These are phyloP conservation scores for Lantana camara DNA, from an alignment of 257 asterid species.

Conservation along the genomic window DNA sequence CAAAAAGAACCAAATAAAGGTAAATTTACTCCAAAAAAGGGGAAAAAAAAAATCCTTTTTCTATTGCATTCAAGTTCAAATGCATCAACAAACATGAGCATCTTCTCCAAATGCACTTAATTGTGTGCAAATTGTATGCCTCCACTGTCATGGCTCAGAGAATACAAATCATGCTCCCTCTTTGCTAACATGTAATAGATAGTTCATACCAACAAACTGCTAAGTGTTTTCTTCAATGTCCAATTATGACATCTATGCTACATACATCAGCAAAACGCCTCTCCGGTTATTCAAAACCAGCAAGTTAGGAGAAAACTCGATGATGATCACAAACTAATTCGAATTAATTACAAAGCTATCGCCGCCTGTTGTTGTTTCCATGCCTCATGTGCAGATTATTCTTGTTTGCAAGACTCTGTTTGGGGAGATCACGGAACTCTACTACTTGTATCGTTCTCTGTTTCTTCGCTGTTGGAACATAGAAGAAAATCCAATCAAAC, in stretches of 20 bases:
- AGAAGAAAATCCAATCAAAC: neutral
- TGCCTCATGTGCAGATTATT: constrained; percentile 52
- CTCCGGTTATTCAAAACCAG: constrained; percentile 1
- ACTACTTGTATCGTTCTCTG: constrained; percentile 84
- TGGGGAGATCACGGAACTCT: constrained; percentile 85
- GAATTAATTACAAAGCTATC: constrained; percentile 36
- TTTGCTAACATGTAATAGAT: neutral
- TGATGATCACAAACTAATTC: constrained; percentile 22
- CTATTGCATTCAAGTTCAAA: constrained; percentile 24
- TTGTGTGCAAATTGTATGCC: constrained; percentile 30
- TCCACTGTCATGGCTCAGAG: constrained; percentile 18
- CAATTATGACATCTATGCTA: constrained; percentile 32
- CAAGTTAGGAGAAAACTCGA: constrained; percentile 28
- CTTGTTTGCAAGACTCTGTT: constrained; percentile 53
- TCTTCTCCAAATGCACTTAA: neutral
- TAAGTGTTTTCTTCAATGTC: neutral
- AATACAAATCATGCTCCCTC: constrained; percentile 24
- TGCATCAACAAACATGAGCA: neutral
- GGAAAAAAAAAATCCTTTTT: neutral
- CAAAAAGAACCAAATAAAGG: neutral
- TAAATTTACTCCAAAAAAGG: too few relatives aligned
- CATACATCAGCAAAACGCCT: constrained; percentile 25
- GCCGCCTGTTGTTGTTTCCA: constrained; percentile 61
- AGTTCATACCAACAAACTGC: too few relatives aligned
- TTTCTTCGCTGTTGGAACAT: constrained; percentile 60